A percentile compares a stretch with the other conserved stretches of the same genome.
phyloP scores from a whole-genome alignment of 257 asterid species.

The Solanum appendiculatum region DNA sequence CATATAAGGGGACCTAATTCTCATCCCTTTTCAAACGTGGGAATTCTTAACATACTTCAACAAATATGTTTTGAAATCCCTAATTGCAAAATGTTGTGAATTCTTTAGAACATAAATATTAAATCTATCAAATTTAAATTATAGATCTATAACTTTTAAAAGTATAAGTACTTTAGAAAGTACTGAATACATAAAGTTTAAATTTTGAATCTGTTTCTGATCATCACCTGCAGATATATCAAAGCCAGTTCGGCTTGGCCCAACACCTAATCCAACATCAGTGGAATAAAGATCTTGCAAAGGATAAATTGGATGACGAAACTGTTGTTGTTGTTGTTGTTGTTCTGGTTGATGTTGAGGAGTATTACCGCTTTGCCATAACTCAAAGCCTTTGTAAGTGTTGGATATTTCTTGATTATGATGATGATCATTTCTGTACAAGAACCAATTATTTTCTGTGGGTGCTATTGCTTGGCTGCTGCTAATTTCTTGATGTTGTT shows the following conservation, averaged over 20 bases:
- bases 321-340: neutral
- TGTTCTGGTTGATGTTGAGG: neutral
- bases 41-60: neutral
- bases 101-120: neutral
- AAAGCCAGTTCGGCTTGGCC: neutral
- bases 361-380: neutral
- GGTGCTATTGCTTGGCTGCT: neutral
- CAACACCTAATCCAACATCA: neutral
- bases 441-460: neutral
- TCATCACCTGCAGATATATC: neutral
- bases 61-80: neutral
- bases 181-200: neutral
- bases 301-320: neutral
- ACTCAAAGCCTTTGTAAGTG: slow-evolving; percentile 2
- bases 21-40: neutral
- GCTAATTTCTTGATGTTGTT: neutral
- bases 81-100: neutral
- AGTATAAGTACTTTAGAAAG: neutral
- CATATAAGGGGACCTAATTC: too few species aligned
- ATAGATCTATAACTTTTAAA: neutral
- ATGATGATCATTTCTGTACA: neutral
- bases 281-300: slow-evolving; percentile 5
- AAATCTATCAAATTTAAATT: neutral
- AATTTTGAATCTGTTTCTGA: neutral
- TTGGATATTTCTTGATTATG: slow-evolving; percentile 1